These are phyloP conservation scores for Hippophae gyantsensis DNA, from an alignment of 306 rosid species.

Conservation along the genomic window DNA sequence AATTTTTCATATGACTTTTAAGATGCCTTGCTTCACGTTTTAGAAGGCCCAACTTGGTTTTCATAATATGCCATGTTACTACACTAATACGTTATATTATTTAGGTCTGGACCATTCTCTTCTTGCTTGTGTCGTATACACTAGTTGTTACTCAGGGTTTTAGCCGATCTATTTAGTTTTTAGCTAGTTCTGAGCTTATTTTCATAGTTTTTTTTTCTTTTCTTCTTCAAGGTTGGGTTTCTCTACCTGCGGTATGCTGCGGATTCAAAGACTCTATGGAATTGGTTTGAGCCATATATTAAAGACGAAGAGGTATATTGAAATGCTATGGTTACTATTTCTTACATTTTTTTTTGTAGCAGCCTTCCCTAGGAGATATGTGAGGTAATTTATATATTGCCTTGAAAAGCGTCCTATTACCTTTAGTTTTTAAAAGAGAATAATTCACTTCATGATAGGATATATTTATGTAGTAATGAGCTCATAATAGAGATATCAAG, in stretches of 20 bases:
- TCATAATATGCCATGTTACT: too few species aligned
- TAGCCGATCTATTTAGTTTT: not conserved
- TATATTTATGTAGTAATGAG: too few species aligned
- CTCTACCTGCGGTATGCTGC: constrained; percentile 91
- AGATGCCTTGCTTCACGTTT: too few species aligned
- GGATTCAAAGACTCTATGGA: constrained; percentile 90
- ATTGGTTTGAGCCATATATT: constrained; percentile 82
- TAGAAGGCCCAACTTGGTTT: too few species aligned
- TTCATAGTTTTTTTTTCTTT: constrained; percentile 13
- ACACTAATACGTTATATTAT: too few species aligned
- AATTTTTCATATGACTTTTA: too few species aligned
- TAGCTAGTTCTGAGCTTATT: not conserved
- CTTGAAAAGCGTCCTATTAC: too few species aligned
- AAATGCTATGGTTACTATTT: constrained; percentile 13
- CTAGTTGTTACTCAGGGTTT: not conserved
- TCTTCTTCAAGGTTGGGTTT: constrained; percentile 66
- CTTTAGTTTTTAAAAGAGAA: too few species aligned
- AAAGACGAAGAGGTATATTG: constrained; percentile 78
- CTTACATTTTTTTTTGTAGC: constrained; percentile 1
- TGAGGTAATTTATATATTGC: too few species aligned
- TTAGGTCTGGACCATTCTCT: too few species aligned
- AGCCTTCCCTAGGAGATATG: not conserved
- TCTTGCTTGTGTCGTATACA: not conserved
- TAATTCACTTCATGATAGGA: too few species aligned
- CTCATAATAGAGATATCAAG: too few species aligned